phyloP scores from a whole-genome alignment of 768 basidiomycete genomes.

The Boletus sp. region DNA sequence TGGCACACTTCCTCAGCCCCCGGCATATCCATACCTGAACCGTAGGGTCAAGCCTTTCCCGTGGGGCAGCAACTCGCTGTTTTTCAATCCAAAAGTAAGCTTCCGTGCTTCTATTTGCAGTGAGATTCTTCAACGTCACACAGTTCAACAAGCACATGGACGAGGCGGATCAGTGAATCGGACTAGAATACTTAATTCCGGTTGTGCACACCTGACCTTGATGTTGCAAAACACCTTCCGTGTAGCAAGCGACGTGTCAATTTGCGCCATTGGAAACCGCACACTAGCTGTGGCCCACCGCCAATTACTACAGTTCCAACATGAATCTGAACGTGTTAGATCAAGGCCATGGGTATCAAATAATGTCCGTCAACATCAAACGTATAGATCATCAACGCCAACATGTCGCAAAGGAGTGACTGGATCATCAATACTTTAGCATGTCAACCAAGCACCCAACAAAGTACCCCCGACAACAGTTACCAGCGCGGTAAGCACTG shows the following conservation, averaged over 20 bases:
- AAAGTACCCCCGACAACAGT: conserved; percentile 33
- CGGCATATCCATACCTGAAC: conserved; percentile 78
- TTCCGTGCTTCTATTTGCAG: background rate
- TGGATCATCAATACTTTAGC: conserved; percentile 17
- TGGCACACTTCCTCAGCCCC: conserved; percentile 66
- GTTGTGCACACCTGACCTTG: background rate
- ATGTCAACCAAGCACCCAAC: conserved; percentile 41
- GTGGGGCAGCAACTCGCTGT: conserved; percentile 81
- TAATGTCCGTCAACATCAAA: too few relatives aligned
- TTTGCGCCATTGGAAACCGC: background rate
- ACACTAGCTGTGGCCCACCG: background rate
- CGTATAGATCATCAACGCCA: background rate
- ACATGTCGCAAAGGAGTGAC: background rate
- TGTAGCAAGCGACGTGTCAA: background rate
- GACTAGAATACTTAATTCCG: background rate
- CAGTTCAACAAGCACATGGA: conserved; percentile 69
- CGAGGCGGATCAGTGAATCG: conserved; percentile 25
- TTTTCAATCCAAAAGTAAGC: conserved; percentile 74
- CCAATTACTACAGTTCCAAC: background rate
- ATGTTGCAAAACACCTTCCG: background rate
- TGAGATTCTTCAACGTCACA: conserved; percentile 3
- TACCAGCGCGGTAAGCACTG: conserved; percentile 29
- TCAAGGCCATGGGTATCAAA: background rate
- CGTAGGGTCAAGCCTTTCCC: conserved; percentile 76
- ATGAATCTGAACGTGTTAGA: background rate